These are phyloP conservation scores for Ochromonadaceae sp. DNA, from an alignment of 352 stramenopile species.

Conservation along the genomic window DNA sequence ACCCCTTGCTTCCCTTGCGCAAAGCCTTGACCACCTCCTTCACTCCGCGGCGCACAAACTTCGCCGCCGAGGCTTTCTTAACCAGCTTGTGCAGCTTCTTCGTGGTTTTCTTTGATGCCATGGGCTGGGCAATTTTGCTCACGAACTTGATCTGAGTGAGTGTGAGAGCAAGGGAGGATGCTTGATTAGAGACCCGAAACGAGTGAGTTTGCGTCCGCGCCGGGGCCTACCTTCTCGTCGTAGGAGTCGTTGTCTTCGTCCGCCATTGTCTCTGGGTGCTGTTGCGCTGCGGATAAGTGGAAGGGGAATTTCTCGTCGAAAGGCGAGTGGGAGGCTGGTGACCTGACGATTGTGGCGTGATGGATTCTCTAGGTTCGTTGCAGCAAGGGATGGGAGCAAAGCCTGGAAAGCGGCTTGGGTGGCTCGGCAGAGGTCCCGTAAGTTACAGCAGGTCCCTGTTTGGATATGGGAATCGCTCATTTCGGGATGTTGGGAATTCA, in stretches of 20 bases:
- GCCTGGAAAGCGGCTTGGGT: too few relatives aligned
- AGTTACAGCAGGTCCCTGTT: too few relatives aligned
- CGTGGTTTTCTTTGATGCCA: slow-evolving; percentile 87
- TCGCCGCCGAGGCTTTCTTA: slow-evolving; percentile 83
- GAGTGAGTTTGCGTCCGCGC: neutral
- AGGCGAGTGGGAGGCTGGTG: too few relatives aligned
- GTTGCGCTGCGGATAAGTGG: too few relatives aligned
- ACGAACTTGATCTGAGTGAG: slow-evolving; percentile 42
- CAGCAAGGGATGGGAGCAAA: too few relatives aligned
- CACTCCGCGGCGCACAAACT: slow-evolving; percentile 91
- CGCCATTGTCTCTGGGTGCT: slow-evolving; percentile 7
- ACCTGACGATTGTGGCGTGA: too few relatives aligned
- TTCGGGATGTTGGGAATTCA: too few relatives aligned
- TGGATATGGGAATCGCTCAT: too few relatives aligned
- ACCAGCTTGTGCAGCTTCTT: slow-evolving; percentile 70
- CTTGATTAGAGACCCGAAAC: neutral
- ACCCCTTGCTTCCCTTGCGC: slow-evolving; percentile 77
- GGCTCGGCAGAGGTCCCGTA: too few relatives aligned
- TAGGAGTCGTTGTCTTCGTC: slow-evolving; percentile 14
- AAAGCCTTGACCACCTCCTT: slow-evolving; percentile 99
- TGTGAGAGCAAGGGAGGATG: neutral
- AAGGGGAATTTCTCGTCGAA: too few relatives aligned
- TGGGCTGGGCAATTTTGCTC: slow-evolving; percentile 79
- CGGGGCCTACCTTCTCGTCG: slow-evolving; percentile 19
- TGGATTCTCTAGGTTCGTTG: too few relatives aligned